phyloP scores from a whole-genome alignment of 805 yeast species.

The Pichia membranifaciens region DNA sequence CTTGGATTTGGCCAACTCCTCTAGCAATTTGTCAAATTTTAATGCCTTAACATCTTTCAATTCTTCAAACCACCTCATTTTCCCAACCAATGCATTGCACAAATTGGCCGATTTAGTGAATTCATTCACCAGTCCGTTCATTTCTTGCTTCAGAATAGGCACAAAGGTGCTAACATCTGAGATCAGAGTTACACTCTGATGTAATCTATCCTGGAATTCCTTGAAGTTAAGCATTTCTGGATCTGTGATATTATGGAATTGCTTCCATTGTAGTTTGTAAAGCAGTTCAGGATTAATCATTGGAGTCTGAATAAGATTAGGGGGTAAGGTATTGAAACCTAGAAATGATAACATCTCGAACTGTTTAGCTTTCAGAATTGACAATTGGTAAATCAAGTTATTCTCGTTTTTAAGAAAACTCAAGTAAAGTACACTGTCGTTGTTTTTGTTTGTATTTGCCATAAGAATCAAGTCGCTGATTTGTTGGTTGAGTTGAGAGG shows the following conservation, averaged over 20 bases:
- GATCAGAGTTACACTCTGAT: conserved; percentile 10
- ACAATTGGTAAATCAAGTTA: conserved; percentile 22
- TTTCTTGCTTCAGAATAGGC: conserved; percentile 9
- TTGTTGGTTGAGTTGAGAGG: conserved; percentile 16
- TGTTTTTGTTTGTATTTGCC: not conserved
- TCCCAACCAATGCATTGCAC: conserved; percentile 2
- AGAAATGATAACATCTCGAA: conserved; percentile 23
- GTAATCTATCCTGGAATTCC: conserved; percentile 26
- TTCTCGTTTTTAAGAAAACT: conserved; percentile 4
- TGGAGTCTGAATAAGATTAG: conserved; percentile 15
- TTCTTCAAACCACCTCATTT: conserved; percentile 8
- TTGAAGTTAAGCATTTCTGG: conserved; percentile 57
- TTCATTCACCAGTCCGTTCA: not conserved
- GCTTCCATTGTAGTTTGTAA: conserved; percentile 63
- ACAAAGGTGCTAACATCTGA: conserved; percentile 3
- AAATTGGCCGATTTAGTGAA: conserved; percentile 7
- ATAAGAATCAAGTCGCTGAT: conserved; percentile 1
- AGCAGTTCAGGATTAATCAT: conserved; percentile 31
- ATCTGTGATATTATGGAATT: conserved; percentile 73
- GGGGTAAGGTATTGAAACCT: conserved; percentile 27
- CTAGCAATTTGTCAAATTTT: conserved; percentile 6
- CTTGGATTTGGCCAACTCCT: conserved; percentile 7
- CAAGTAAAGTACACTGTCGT: not conserved
- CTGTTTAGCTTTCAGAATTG: conserved; percentile 17
- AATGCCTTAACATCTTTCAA: not conserved